Percentiles rank a stretch among this genome's conserved stretches.
phyloP scores from a whole-genome alignment of 1,139 yeast species.

The Spathaspora sp. region DNA sequence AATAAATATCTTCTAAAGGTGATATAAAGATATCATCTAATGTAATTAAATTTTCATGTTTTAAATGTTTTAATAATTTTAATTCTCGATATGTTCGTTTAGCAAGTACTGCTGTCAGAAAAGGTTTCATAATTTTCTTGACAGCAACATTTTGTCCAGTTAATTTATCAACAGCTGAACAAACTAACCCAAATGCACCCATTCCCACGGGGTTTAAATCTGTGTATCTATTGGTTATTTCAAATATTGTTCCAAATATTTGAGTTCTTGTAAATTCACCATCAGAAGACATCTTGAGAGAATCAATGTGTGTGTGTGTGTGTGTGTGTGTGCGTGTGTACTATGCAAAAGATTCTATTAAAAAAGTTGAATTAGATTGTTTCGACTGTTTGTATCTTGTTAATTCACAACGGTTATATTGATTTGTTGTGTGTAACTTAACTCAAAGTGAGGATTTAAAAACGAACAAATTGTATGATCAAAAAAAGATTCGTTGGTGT shows the following conservation, averaged over 20 bases:
- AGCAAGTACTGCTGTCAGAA: conserved; percentile 90
- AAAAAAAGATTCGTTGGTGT: too few species aligned
- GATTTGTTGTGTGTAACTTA: background rate
- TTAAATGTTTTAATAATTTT: conserved; percentile 85
- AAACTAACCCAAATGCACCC: conserved; percentile 98
- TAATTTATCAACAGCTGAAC: conserved; percentile 91
- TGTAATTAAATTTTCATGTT: conserved; percentile 92
- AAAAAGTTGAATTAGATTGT: too few species aligned
- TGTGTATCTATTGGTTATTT: conserved; percentile 85
- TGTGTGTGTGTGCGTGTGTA: too few species aligned
- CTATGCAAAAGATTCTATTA: too few species aligned
- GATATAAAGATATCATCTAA: conserved; percentile 92
- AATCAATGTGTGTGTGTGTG: background rate
- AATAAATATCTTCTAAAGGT: conserved; percentile 94
- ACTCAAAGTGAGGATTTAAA: too few species aligned
- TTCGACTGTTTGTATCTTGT: too few species aligned
- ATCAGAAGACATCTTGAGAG: conserved; percentile 32
- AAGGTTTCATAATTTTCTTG: conserved; percentile 96
- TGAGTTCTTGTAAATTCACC: conserved; percentile 52
- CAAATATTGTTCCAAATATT: conserved; percentile 88
- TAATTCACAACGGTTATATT: too few species aligned
- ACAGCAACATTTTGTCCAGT: conserved; percentile 95
- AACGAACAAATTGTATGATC: too few species aligned
- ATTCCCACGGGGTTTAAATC: conserved; percentile 97
- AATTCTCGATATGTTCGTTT: conserved; percentile 95